phyloP scores from a whole-genome alignment of 495 filamentous ascomycete species.

The Penicillium angulare region DNA sequence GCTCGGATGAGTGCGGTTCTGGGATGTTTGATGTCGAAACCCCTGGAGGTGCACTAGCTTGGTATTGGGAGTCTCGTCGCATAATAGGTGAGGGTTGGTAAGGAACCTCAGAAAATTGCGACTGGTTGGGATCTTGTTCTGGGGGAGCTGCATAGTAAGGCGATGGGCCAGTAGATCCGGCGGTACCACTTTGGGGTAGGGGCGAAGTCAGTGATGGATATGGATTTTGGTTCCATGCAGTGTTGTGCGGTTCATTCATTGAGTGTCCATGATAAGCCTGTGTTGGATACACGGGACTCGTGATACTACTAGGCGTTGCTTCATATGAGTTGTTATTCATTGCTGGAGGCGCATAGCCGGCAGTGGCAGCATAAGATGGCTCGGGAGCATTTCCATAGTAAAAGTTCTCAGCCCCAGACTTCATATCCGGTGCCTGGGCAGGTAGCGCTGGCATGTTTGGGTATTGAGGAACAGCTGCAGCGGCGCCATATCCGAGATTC shows the following conservation, averaged over 20 bases:
- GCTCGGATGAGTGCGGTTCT: conserved; percentile 28
- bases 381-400: conserved; percentile 70
- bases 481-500: conserved; percentile 46
- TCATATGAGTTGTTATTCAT: conserved; percentile 20
- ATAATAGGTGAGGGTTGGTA: conserved; percentile 29
- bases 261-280: conserved; percentile 26
- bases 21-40: conserved; percentile 23
- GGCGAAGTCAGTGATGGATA: conserved; percentile 32
- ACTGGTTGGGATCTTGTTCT: conserved; percentile 20
- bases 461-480: conserved; percentile 50
- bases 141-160: conserved; percentile 31
- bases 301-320: conserved; percentile 14
- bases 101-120: conserved; percentile 21
- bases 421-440: conserved; percentile 42
- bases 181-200: conserved; percentile 21
- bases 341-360: conserved; percentile 51
- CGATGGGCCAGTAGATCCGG: conserved; percentile 19
- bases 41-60: conserved; percentile 20
- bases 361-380: conserved; percentile 17
- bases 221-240: conserved; percentile 29
- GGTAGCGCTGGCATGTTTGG: conserved; percentile 63
- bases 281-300: conserved; percentile 27
- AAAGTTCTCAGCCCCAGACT: conserved; percentile 69
- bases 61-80: conserved; percentile 37
- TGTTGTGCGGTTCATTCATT: conserved; percentile 13